Evolutionary conservation across 192 early-diverging fungal genomes (phyloP).

Genomic region (Podila minutissima): DNA sequence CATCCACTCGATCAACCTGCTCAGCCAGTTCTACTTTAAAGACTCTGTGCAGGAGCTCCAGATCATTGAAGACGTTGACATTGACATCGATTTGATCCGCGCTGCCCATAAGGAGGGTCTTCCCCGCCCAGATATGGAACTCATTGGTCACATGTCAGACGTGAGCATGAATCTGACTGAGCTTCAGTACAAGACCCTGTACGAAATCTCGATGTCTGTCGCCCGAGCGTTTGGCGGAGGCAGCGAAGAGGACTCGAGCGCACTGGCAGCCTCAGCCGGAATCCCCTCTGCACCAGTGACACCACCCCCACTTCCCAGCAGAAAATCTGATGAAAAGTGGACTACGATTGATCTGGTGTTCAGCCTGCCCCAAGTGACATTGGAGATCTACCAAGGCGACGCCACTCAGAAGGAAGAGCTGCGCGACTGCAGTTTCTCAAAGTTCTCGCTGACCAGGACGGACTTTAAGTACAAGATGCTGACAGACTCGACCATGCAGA

Average conservation of each 20-base stretch:
- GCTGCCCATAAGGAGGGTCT: conserved; percentile 62
- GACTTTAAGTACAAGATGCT: conserved; percentile 64
- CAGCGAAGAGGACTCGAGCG: conserved; percentile 22
- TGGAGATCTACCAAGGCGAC: conserved; percentile 83
- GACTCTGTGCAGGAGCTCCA: conserved; percentile 65
- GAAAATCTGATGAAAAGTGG: conserved; percentile 24
- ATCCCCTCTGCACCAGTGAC: conserved; percentile 15
- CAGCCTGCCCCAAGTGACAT: conserved; percentile 72
- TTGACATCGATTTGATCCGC: conserved; percentile 75
- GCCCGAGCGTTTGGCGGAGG: conserved; percentile 55
- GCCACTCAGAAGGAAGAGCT: conserved; percentile 60
- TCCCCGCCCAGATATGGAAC: conserved; percentile 66
- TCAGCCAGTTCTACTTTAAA: conserved; percentile 59
- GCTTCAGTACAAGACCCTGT: conserved; percentile 85
- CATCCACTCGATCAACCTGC: conserved; percentile 67
- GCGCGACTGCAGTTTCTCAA: conserved; percentile 61
- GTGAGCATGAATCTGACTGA: conserved; percentile 82
- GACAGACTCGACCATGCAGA: conserved; percentile 71
- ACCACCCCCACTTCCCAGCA: conserved; percentile 2
- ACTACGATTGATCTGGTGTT: conserved; percentile 67
- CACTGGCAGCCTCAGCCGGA: conserved; percentile 22
- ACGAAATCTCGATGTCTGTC: conserved; percentile 69
- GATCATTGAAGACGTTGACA: conserved; percentile 89
- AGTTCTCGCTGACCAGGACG: conserved; percentile 60
- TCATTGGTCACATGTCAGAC: conserved; percentile 75